A percentile compares a stretch with the other conserved stretches of the same genome.
Evolutionary conservation across 169 alveolate genomes (phyloP).

Genomic region (Plasmodium fragile): DNA sequence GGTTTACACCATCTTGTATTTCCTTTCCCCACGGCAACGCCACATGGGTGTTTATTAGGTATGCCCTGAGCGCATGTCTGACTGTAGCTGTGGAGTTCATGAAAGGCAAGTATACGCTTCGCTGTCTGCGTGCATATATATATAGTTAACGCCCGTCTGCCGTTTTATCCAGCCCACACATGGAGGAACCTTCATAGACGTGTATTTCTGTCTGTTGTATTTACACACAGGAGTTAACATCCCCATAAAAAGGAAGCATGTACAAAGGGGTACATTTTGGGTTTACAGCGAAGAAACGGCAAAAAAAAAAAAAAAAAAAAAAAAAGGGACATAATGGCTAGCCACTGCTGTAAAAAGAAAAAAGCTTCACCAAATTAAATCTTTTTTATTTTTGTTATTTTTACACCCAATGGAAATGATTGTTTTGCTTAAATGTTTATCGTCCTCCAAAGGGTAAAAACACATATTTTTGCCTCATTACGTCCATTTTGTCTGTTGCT

Average conservation of each 20-base stretch:
- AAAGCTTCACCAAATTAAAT: background rate
- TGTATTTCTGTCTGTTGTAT: background rate
- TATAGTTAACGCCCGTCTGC: background rate
- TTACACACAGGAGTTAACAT: background rate
- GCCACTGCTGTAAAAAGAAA: background rate
- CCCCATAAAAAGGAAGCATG: background rate
- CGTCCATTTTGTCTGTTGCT: background rate
- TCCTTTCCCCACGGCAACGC: background rate
- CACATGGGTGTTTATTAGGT: background rate
- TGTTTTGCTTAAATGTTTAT: background rate
- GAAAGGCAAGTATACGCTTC: background rate
- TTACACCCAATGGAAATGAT: background rate
- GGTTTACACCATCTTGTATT: background rate
- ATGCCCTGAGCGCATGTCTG: no score
- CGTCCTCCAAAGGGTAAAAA: background rate
- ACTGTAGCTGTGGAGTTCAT: background rate
- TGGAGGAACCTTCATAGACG: background rate
- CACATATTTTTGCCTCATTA: background rate
- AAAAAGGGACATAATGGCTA: slow-evolving; percentile 1
- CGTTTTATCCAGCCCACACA: background rate
- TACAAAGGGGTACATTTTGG: background rate
- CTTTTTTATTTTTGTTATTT: background rate
- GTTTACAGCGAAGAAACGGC: background rate
- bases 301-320: background rate
- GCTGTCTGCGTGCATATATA: background rate